Evolutionary conservation across 1,284 basidiomycete genomes (phyloP).

Genomic region (Leccinum variabile): DNA sequence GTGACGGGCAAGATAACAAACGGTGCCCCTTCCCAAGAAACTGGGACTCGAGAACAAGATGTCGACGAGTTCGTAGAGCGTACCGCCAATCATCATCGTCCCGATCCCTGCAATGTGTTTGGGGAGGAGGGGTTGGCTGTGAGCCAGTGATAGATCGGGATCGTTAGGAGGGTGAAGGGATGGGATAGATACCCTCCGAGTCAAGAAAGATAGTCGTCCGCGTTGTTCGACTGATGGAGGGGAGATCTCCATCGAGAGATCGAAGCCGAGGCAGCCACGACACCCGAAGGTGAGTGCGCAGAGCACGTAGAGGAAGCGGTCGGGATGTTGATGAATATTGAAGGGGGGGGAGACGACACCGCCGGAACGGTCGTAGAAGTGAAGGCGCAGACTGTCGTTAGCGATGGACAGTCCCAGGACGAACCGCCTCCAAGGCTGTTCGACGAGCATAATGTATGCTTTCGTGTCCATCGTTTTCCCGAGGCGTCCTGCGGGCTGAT

Average conservation of each 20-base stretch:
- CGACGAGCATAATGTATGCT: background rate
- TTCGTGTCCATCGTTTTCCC: constrained; percentile 2
- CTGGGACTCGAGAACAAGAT: constrained; percentile 1
- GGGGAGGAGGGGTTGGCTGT: background rate
- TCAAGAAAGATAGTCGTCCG: background rate
- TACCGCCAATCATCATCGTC: background rate
- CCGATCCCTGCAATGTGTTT: background rate
- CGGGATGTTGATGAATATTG: background rate
- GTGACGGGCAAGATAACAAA: constrained; percentile 1
- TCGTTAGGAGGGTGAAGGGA: background rate
- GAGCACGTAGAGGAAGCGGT: background rate
- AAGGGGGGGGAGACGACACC: background rate
- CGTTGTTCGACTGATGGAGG: background rate
- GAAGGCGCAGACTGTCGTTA: background rate
- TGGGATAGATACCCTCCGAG: background rate
- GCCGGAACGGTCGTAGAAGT: constrained; percentile 4
- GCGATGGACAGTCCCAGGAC: background rate
- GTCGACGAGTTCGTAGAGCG: background rate
- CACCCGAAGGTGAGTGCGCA: background rate
- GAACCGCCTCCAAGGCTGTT: constrained; percentile 4
- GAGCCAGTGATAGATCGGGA: background rate
- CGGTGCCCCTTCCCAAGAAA: constrained; percentile 2
- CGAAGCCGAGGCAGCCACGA: background rate
- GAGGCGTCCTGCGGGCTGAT: background rate
- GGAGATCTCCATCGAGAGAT: background rate